phyloP scores from a whole-genome alignment of 805 yeast genomes.

The Kurtzmaniella fragi region DNA sequence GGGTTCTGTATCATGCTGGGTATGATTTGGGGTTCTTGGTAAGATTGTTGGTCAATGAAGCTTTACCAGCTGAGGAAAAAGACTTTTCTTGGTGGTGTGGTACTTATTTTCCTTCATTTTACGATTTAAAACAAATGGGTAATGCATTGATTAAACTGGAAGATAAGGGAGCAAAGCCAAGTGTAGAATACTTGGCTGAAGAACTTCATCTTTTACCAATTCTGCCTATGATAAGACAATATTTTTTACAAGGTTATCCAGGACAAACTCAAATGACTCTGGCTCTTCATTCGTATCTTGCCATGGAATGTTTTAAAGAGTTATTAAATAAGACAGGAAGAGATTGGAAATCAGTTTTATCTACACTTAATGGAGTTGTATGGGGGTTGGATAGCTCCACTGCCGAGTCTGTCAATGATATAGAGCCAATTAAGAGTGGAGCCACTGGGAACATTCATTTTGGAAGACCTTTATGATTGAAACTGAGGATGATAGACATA shows the following conservation, averaged over 20 bases:
- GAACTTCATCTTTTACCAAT: constrained; percentile 61
- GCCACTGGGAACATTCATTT: constrained; percentile 27
- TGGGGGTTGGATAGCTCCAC: constrained; percentile 42
- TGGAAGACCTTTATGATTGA: constrained; percentile 20
- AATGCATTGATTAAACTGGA: constrained; percentile 23
- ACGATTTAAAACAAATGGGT: constrained; percentile 66
- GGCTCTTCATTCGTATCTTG: constrained; percentile 58
- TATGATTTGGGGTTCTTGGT: constrained; percentile 90
- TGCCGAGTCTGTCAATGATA: constrained; percentile 1
- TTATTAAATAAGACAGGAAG: constrained; percentile 28
- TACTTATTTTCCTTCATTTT: constrained; percentile 74
- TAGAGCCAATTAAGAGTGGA: constrained; percentile 10
- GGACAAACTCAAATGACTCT: constrained; percentile 37
- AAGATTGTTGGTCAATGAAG: constrained; percentile 66
- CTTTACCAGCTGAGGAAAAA: constrained; percentile 75
- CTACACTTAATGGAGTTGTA: constrained; percentile 40
- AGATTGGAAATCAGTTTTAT: constrained; percentile 8
- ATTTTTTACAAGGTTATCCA: constrained; percentile 18
- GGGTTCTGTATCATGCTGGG: constrained; percentile 93
- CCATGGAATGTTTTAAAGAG: constrained; percentile 63
- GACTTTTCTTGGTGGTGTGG: constrained; percentile 71
- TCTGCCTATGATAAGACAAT: constrained; percentile 43
- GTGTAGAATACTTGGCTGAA: constrained; percentile 63
- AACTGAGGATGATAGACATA: not conserved
- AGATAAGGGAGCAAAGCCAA: constrained; percentile 30